Evolutionary conservation across 805 yeast species (phyloP), one percentile per base, ranked within the genome.

Genomic region (Saturnispora sanitii): DNA sequence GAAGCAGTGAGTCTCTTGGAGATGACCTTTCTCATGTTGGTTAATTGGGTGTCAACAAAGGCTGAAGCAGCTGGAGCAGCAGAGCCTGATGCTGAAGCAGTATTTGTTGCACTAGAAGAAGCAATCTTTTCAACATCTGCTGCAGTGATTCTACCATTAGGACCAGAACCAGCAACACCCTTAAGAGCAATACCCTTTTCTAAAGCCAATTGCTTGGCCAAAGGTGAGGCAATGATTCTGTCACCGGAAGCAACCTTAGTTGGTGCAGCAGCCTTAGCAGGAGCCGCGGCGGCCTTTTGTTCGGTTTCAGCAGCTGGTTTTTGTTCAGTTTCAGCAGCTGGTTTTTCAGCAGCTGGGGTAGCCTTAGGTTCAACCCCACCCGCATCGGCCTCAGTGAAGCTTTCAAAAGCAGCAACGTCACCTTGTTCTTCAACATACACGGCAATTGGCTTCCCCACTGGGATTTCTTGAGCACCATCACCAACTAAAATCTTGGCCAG

Each of bases 371-470:
- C n/a, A n/a, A n/a, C 56, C 33, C 65, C 77, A 44, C 79, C 82
- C 32, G 92, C 94, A 54, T 84, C 96, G 29, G 75, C 86, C 36
- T 77, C 73, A 40, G 94, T 79, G 72, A 86, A 92, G 54, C 74
- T 77, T 51, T 77, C 83, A 60, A 92, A 92, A 13, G 96, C 96
- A 26, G 78, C 70, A 45, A 92, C 96, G 56, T 84, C 95, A 34
- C 54, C 77, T 48, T 73, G 71, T 22, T 86, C 83, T 66, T 90
- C 96, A 41, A 90, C 97, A 62, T 83, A 90, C 33, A 92, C 96
- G 47, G 95, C 98, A 61, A 92, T 83, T 56, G 98, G 97, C 66
- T 81, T 79, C 56, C 94, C 94, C 36, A 92, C 95, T 29, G 94
- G 92, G 41, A 90, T 69, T 57, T 90, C 96, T 64, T 85, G 80